phyloP scores from a whole-genome alignment of 768 basidiomycete genomes.

The Tricholoma sp. region DNA sequence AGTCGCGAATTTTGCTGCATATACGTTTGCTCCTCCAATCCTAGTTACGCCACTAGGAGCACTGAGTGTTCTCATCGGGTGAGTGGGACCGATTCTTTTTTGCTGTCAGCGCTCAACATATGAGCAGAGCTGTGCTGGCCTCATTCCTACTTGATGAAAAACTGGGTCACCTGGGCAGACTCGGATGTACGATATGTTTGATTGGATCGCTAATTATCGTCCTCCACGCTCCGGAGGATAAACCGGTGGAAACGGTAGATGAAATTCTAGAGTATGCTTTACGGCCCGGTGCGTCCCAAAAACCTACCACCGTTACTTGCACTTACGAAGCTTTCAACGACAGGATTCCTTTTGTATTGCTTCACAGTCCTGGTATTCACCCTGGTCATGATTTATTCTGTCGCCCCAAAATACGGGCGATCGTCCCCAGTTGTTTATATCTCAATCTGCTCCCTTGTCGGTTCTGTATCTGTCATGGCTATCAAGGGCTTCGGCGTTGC shows the following conservation, averaged over 20 bases:
- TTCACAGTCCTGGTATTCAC: conserved; percentile 79
- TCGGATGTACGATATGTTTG: conserved; percentile 80
- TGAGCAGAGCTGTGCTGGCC: conserved; percentile 80
- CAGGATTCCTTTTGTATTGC: conserved; percentile 91
- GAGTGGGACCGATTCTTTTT: conserved; percentile 20
- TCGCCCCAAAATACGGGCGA: conserved; percentile 83
- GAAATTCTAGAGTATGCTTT: conserved; percentile 90
- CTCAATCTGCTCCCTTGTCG: conserved; percentile 94
- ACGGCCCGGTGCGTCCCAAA: conserved; percentile 67
- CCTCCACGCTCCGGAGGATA: conserved; percentile 95
- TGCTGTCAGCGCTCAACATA: background rate
- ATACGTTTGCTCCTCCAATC: conserved; percentile 96
- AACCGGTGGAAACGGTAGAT: conserved; percentile 87
- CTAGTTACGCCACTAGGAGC: conserved; percentile 98
- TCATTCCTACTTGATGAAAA: conserved; percentile 91
- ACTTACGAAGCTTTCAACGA: background rate
- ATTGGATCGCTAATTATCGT: conserved; percentile 93
- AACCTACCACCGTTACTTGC: background rate
- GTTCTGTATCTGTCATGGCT: conserved; percentile 97
- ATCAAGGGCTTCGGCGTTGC: conserved; percentile 98
- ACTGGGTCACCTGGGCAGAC: conserved; percentile 86
- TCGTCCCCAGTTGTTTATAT: conserved; percentile 89
- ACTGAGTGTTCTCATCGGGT: conserved; percentile 95
- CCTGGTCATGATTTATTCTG: conserved; percentile 79
- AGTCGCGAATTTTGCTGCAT: conserved; percentile 93